These are phyloP conservation scores for Pichia sp. DNA, from an alignment of 1,139 yeast genomes.

Conservation along the genomic window DNA sequence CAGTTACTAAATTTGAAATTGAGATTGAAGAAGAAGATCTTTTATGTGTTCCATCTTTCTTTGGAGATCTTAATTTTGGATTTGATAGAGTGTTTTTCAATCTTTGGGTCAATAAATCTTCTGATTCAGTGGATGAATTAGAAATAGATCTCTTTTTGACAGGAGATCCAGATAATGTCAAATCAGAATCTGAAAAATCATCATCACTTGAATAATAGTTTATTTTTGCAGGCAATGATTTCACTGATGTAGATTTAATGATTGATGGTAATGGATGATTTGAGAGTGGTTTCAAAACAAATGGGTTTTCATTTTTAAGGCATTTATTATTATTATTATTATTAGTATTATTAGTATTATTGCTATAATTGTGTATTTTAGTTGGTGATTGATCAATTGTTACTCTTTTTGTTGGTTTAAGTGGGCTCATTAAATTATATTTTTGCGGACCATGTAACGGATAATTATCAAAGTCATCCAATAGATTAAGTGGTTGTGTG, in stretches of 20 bases:
- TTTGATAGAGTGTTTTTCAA: not conserved
- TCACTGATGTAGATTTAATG: slow-evolving; percentile 25
- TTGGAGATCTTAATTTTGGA: slow-evolving; percentile 1
- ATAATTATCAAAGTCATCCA: not conserved
- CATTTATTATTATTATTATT: not conserved
- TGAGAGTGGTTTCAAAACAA: slow-evolving; percentile 9
- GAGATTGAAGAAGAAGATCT: slow-evolving; percentile 20
- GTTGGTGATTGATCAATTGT: slow-evolving; percentile 29
- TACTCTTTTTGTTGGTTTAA: slow-evolving; percentile 4
- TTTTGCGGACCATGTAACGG: slow-evolving; percentile 21
- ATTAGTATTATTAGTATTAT: too few species aligned
- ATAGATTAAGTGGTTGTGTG: slow-evolving; percentile 18
- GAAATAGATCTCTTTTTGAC: slow-evolving; percentile 19
- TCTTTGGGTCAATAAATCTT: not conserved
- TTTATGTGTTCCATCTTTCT: slow-evolving; percentile 13
- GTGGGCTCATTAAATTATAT: not conserved
- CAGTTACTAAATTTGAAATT: slow-evolving; percentile 20
- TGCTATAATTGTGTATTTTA: slow-evolving; percentile 31
- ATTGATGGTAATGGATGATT: slow-evolving; percentile 25
- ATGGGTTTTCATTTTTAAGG: not conserved
- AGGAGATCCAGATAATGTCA: slow-evolving; percentile 24
- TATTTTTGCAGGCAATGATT: slow-evolving; percentile 21
- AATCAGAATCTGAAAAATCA: slow-evolving; percentile 19
- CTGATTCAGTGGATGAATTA: too few species aligned
- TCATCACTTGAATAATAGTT: slow-evolving; percentile 11